Percentiles rank a stretch among this genome's conserved stretches.
Evolutionary conservation across 1,284 basidiomycete genomes (phyloP).

Genomic region (Apiotrichum brassicae): DNA sequence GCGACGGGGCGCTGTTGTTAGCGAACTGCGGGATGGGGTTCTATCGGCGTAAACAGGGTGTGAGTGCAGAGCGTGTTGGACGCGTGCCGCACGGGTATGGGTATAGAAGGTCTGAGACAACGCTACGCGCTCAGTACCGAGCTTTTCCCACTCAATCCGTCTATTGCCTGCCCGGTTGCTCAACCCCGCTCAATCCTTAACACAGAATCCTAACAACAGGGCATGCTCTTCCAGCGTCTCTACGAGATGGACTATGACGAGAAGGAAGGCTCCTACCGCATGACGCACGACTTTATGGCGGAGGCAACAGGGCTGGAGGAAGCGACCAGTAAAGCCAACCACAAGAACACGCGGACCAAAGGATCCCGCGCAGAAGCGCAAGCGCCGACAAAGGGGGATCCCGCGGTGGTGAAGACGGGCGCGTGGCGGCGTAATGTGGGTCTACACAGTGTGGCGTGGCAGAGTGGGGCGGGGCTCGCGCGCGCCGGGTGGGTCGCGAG

Average conservation of each 20-base stretch:
- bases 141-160: too few species aligned
- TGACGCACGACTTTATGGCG: constrained; percentile 76
- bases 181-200: too few species aligned
- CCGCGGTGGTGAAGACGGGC: constrained; percentile 44
- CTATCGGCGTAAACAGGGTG: constrained; percentile 22
- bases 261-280: constrained; percentile 62
- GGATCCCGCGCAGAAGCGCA: constrained; percentile 12
- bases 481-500: constrained; percentile 65
- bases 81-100: too few species aligned
- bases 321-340: constrained; percentile 10
- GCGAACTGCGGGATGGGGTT: constrained; percentile 21
- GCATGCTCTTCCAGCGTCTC: constrained; percentile 67
- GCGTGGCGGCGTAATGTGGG: constrained; percentile 71
- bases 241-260: constrained; percentile 81
- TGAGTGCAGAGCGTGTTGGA: constrained; percentile 12
- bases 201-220: constrained; percentile 48
- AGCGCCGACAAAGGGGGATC: constrained; percentile 6
- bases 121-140: too few species aligned
- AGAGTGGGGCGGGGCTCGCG: constrained; percentile 62
- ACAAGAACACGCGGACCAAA: constrained; percentile 12
- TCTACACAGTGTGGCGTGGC: constrained; percentile 72
- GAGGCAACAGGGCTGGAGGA: constrained; percentile 49
- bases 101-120: too few species aligned
- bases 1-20: constrained; percentile 64
- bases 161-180: too few species aligned